These are phyloP conservation scores for Talaromyces albobiverticillius DNA, from an alignment of 2,329 filamentous ascomycete genomes.

Conservation along the genomic window DNA sequence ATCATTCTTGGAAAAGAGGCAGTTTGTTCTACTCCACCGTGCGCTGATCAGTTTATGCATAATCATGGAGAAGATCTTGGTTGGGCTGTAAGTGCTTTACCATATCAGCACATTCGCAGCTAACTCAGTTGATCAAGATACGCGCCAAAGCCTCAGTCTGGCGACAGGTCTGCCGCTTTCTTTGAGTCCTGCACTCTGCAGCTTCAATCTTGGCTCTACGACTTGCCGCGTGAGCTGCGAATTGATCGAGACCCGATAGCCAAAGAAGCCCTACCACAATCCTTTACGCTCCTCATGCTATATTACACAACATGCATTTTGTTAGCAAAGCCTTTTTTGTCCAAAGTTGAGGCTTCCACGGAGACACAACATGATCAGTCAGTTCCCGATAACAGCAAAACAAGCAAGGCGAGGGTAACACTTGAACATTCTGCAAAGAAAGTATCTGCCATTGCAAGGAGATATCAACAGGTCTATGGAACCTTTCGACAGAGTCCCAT, in stretches of 20 bases:
- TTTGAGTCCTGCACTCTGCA: constrained; percentile 31
- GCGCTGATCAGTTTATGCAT: constrained; percentile 27
- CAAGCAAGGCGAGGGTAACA: constrained; percentile 17
- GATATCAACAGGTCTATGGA: constrained; percentile 33
- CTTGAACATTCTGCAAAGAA: constrained; percentile 20
- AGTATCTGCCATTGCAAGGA: constrained; percentile 26
- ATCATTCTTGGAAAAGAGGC: constrained; percentile 4
- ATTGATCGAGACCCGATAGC: constrained; percentile 21
- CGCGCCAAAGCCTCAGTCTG: constrained; percentile 27
- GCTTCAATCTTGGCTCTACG: constrained; percentile 35
- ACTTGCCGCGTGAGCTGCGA: constrained; percentile 29
- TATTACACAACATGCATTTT: constrained; percentile 34
- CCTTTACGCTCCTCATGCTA: constrained; percentile 33
- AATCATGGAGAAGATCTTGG: constrained; percentile 31
- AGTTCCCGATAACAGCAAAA: constrained; percentile 11
- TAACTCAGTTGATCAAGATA: constrained; percentile 20
- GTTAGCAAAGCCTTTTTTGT: constrained; percentile 29
- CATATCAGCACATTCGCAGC: not conserved
- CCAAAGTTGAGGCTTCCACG: not conserved
- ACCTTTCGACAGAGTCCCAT: constrained; percentile 34
- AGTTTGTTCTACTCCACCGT: constrained; percentile 21
- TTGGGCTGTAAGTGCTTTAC: constrained; percentile 24
- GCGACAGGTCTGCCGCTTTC: constrained; percentile 22
- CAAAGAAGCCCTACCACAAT: constrained; percentile 23
- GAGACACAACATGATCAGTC: not conserved